Conservation (phyloP, 768 basidiomycete species). For the Boletus insuetus region DNA sequence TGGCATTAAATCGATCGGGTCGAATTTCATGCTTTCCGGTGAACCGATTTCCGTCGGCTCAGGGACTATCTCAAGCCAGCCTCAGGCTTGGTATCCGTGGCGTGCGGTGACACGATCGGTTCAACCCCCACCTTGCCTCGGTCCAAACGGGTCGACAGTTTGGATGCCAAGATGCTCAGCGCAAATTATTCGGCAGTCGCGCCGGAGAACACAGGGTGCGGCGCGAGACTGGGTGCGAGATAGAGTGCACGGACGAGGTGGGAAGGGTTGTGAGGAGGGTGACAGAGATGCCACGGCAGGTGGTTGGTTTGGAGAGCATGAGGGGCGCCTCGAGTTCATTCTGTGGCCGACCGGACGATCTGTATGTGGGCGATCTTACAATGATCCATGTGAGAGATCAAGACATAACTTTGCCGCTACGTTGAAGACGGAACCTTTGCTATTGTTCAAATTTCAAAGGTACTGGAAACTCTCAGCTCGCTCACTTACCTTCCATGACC, state of each 20-base stretch:
- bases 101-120: constrained; percentile 38
- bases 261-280: constrained; percentile 79
- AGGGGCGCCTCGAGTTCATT: constrained; percentile 81
- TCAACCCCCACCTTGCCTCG: constrained; percentile 69
- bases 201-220: constrained; percentile 73
- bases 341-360: constrained; percentile 33
- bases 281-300: constrained; percentile 60
- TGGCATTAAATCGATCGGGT: constrained; percentile 55
- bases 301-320: constrained; percentile 67
- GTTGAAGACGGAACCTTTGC: constrained; percentile 83
- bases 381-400: no score
- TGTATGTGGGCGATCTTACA: not conserved
- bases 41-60: constrained; percentile 19
- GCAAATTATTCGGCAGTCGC: constrained; percentile 59
- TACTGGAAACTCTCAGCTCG: not conserved
- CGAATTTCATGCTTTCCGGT: constrained; percentile 10
- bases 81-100: constrained; percentile 9
- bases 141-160: constrained; percentile 73
- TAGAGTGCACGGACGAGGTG: constrained; percentile 69
- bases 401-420: constrained; percentile 63
- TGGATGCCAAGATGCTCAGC: constrained; percentile 46
- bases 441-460: constrained; percentile 17
- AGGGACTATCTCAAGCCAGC: constrained; percentile 1
- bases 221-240: constrained; percentile 56
- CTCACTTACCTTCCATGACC: constrained; percentile 59